Conservation (phyloP, 192 early-diverging fungal species). For the Mycoemilia scoparia region DNA sequence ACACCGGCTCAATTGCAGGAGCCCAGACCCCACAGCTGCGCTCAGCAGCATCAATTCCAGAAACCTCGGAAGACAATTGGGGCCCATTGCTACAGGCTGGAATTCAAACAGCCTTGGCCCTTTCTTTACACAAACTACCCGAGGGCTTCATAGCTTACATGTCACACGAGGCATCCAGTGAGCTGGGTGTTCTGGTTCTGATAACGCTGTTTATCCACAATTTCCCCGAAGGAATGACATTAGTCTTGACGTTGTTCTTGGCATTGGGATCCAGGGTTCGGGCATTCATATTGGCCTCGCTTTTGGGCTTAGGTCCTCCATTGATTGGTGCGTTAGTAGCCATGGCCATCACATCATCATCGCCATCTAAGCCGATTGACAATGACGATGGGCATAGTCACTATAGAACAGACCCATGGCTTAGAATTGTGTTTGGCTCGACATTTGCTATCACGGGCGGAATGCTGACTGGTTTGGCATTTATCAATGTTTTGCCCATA, state of each 20-base stretch:
- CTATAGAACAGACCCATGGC: too few relatives aligned
- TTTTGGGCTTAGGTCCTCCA: conserved; percentile 19
- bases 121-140: conserved; percentile 28
- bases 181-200: conserved; percentile 18
- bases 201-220: conserved; percentile 27
- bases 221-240: conserved; percentile 27
- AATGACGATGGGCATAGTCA: too few relatives aligned
- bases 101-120: conserved; percentile 24
- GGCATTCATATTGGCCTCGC: conserved; percentile 12
- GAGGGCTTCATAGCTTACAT: conserved; percentile 27
- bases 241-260: conserved; percentile 24
- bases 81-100: conserved; percentile 16
- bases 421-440: too few relatives aligned
- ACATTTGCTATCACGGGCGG: too few relatives aligned
- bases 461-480: too few relatives aligned
- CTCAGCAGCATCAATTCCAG: conserved; percentile 14
- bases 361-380: too few relatives aligned
- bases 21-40: conserved; percentile 7
- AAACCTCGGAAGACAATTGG: too few relatives aligned
- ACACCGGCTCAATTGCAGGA: too few relatives aligned
- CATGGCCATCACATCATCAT: too few relatives aligned
- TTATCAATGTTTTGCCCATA: too few relatives aligned
- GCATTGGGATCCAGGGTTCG: conserved; percentile 11
- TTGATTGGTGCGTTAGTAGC: conserved; percentile 17
- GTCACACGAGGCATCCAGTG: conserved; percentile 14